phyloP scores from a whole-genome alignment of 495 filamentous ascomycete genomes.

The Zalerion maritima region DNA sequence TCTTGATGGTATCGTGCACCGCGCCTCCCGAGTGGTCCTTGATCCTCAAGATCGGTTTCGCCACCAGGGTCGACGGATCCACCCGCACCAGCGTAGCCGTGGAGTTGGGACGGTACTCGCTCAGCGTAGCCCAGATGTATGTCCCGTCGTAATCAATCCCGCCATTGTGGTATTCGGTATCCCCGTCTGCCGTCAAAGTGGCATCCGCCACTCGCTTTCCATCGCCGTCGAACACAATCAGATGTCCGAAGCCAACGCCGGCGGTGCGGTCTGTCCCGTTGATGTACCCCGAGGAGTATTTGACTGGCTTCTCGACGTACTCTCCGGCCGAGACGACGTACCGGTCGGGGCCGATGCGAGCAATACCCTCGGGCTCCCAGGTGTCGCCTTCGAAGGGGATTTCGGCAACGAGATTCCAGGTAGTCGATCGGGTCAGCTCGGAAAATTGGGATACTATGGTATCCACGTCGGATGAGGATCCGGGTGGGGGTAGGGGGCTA shows the following conservation, averaged over 20 bases:
- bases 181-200: constrained; percentile 13
- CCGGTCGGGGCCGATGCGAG: constrained; percentile 17
- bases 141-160: constrained; percentile 28
- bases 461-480: constrained; percentile 12
- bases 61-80: constrained; percentile 15
- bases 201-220: constrained; percentile 21
- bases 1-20: constrained; percentile 16
- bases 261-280: constrained; percentile 19
- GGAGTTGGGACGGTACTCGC: constrained; percentile 24
- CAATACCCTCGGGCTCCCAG: constrained; percentile 23
- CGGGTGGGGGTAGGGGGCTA: constrained; percentile 14
- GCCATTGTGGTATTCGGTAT: constrained; percentile 20
- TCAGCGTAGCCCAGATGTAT: constrained; percentile 20
- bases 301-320: constrained; percentile 13
- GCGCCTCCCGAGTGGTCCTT: constrained; percentile 22
- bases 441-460: constrained; percentile 17
- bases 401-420: constrained; percentile 19
- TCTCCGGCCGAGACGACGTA: constrained; percentile 19
- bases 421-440: constrained; percentile 14
- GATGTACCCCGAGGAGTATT: constrained; percentile 11
- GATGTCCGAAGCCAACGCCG: constrained; percentile 19
- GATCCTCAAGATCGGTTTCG: constrained; percentile 12
- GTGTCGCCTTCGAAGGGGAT: constrained; percentile 21
- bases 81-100: constrained; percentile 21
- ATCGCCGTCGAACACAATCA: constrained; percentile 19